phyloP scores from a whole-genome alignment of 345 rosid species.

The Salix dunnii region DNA sequence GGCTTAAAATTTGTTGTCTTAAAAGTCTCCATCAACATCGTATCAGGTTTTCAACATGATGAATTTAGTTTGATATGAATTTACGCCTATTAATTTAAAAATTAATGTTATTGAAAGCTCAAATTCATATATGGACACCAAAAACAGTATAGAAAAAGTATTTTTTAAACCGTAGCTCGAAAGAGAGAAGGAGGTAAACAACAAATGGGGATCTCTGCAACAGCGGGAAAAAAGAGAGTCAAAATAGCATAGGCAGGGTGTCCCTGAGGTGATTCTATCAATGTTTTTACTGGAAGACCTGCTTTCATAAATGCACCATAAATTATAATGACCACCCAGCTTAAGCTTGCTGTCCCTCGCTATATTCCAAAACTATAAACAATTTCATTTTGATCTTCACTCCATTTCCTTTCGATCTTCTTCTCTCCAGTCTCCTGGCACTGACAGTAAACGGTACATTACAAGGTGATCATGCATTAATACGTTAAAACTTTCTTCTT shows the following conservation, averaged over 20 bases:
- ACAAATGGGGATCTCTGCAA: no score
- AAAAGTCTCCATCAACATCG: no score
- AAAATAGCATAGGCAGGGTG: not conserved
- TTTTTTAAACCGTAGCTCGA: no score
- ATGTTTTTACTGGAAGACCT: not conserved
- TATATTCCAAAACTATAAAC: not conserved
- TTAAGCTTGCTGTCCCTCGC: not conserved
- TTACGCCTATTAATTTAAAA: no score
- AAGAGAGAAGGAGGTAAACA: no score
- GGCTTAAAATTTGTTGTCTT: no score
- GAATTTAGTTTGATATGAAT: no score
- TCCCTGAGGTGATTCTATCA: not conserved
- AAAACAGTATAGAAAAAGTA: no score
- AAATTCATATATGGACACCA: no score
- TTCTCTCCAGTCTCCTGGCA: conserved; percentile 15
- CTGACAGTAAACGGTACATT: not conserved
- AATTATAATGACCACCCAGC: not conserved
- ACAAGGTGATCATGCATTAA: not conserved
- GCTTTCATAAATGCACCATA: not conserved
- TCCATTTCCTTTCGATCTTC: conserved; percentile 7
- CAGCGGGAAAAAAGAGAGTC: no score
- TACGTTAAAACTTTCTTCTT: not conserved
- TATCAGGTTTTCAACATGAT: no score
- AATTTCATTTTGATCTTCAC: conserved; percentile 5
- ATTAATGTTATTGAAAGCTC: no score